These are phyloP conservation scores for Penicillium manginii DNA, from an alignment of 495 filamentous ascomycete species.

Conservation along the genomic window DNA sequence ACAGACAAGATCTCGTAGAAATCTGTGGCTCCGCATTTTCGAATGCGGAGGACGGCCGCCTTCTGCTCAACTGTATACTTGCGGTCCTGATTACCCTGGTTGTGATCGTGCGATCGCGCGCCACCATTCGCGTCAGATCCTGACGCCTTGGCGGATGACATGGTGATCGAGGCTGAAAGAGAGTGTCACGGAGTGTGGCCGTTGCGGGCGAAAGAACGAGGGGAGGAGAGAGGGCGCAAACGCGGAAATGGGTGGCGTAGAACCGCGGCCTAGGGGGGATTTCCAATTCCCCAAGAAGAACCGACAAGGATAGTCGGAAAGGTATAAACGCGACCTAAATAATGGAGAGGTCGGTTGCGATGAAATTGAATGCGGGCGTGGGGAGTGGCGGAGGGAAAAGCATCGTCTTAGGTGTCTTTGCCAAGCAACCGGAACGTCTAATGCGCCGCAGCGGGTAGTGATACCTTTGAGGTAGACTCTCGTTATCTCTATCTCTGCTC, in stretches of 20 bases:
- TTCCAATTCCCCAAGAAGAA: slow-evolving; percentile 18
- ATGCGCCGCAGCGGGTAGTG: no score
- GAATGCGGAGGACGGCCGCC: slow-evolving; percentile 83
- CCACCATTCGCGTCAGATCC: slow-evolving; percentile 69
- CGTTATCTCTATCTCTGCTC: neutral
- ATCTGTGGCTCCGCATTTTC: slow-evolving; percentile 77
- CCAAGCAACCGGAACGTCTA: slow-evolving; percentile 29
- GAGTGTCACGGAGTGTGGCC: slow-evolving; percentile 7
- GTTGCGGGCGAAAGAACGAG: slow-evolving; percentile 3
- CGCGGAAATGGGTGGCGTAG: slow-evolving; percentile 21
- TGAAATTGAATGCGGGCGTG: slow-evolving; percentile 12
- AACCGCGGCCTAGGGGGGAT: slow-evolving; percentile 26
- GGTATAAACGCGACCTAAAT: slow-evolving; percentile 9
- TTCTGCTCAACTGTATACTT: slow-evolving; percentile 91
- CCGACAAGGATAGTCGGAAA: slow-evolving; percentile 8
- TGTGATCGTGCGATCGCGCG: slow-evolving; percentile 79
- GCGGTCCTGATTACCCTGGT: slow-evolving; percentile 90
- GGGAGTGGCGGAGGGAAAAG: slow-evolving; percentile 26
- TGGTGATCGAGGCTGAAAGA: slow-evolving; percentile 38
- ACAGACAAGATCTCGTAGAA: slow-evolving; percentile 93
- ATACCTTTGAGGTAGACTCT: slow-evolving; percentile 2
- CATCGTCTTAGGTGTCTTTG: slow-evolving; percentile 36
- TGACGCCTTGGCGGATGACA: slow-evolving; percentile 79
- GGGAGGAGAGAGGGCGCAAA: slow-evolving; percentile 4
- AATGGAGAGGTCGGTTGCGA: slow-evolving; percentile 8